Evolutionary conservation across 768 basidiomycete species (phyloP).

Genomic region (Trametes gibbosa): DNA sequence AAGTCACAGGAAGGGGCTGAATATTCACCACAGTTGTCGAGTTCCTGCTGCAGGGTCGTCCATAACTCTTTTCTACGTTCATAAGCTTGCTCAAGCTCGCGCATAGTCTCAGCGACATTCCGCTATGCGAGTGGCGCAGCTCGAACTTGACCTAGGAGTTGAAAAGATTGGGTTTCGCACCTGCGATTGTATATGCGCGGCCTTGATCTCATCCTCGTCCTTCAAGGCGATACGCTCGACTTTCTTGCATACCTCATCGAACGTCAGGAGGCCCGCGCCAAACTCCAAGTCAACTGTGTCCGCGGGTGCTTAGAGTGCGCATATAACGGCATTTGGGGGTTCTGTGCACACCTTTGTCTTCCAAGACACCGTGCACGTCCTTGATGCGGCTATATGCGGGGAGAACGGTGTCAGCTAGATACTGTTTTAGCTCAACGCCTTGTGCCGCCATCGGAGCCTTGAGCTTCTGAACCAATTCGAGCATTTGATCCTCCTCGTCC

Average conservation of each 20-base stretch:
- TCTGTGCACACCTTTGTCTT: conserved; percentile 29
- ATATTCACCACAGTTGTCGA: conserved; percentile 48
- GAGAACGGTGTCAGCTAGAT: conserved; percentile 33
- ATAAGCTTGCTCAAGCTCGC: conserved; percentile 49
- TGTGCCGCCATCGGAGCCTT: conserved; percentile 29
- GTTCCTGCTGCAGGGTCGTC: conserved; percentile 40
- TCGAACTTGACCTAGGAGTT: conserved; percentile 40
- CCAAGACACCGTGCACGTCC: conserved; percentile 35
- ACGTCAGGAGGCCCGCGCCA: conserved; percentile 43
- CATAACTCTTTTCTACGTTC: conserved; percentile 49
- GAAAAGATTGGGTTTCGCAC: conserved; percentile 45
- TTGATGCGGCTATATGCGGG: conserved; percentile 36
- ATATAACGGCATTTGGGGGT: background rate
- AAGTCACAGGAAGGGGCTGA: background rate
- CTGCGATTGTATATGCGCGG: conserved; percentile 40
- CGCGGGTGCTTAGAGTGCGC: background rate
- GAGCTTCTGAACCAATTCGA: conserved; percentile 25
- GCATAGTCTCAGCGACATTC: conserved; percentile 40
- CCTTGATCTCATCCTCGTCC: conserved; percentile 43
- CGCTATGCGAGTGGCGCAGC: conserved; percentile 44
- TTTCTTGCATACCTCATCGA: conserved; percentile 55
- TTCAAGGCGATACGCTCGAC: conserved; percentile 45
- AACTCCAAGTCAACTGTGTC: conserved; percentile 29
- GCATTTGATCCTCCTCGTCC: conserved; percentile 25
- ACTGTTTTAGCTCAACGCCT: conserved; percentile 27